phyloP scores from a whole-genome alignment of 2,329 filamentous ascomycete genomes.

The Fusarium acutatum region DNA sequence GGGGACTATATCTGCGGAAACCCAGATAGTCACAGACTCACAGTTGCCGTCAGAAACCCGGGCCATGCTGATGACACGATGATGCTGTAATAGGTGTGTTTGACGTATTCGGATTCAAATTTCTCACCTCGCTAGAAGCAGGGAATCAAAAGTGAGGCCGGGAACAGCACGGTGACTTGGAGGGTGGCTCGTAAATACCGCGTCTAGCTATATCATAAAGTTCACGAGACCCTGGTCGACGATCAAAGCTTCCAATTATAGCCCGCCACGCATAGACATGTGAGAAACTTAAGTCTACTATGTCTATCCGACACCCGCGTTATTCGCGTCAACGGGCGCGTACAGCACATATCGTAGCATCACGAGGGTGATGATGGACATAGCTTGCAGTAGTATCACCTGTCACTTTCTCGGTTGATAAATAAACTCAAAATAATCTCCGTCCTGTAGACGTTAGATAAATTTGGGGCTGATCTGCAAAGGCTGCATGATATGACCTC shows the following conservation, averaged over 20 bases:
- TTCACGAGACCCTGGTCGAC: background rate
- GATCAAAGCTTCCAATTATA: background rate
- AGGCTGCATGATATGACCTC: background rate
- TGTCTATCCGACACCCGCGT: background rate
- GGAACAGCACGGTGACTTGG: too few species aligned
- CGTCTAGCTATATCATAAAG: background rate
- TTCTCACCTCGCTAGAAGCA: rapidly evolving
- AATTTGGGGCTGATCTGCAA: background rate
- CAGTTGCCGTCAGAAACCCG: background rate
- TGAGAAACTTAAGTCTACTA: background rate
- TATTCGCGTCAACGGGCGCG: background rate
- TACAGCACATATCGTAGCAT: background rate
- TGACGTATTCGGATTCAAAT: too few species aligned
- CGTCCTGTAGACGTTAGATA: background rate
- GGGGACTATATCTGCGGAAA: background rate
- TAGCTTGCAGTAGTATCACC: background rate
- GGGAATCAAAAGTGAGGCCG: background rate
- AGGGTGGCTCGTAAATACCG: background rate
- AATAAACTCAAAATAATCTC: background rate
- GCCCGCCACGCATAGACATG: background rate
- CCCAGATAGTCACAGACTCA: background rate
- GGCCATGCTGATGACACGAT: rapidly evolving
- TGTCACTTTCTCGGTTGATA: background rate
- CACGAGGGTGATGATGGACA: background rate
- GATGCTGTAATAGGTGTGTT: rapidly evolving